Conservation (phyloP, 495 filamentous ascomycete genomes). For the Thozetella sp. region DNA sequence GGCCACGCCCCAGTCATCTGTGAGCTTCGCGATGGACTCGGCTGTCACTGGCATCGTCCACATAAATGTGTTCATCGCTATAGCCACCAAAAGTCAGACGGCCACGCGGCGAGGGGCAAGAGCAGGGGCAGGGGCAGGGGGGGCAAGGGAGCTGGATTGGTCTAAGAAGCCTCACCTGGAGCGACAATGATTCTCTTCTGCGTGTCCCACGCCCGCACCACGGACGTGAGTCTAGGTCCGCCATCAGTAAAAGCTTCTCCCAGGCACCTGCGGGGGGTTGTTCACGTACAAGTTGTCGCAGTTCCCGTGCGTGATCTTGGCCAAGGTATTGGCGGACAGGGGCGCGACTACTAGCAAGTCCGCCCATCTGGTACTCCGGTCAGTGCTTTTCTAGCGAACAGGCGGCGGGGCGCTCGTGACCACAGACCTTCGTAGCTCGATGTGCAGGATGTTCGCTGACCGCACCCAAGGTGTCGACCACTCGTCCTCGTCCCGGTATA, state of each 20-base stretch:
- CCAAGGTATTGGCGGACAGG: conserved; percentile 76
- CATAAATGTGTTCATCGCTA: conserved; percentile 91
- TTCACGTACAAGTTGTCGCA: conserved; percentile 57
- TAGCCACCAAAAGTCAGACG: background rate
- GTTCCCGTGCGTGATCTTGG: conserved; percentile 72
- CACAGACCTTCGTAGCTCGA: conserved; percentile 63
- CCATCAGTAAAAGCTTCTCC: conserved; percentile 28
- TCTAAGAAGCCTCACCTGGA: conserved; percentile 22
- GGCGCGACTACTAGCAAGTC: conserved; percentile 82
- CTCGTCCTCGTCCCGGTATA: conserved; percentile 80
- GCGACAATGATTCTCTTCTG: conserved; percentile 64
- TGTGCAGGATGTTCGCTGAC: conserved; percentile 75
- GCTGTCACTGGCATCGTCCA: conserved; percentile 81
- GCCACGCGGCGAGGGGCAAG: conserved; percentile 28
- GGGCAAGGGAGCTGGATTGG: conserved; percentile 25
- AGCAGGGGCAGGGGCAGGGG: background rate
- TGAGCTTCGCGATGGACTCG: conserved; percentile 67
- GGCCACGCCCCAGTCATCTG: conserved; percentile 71
- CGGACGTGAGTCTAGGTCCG: conserved; percentile 51
- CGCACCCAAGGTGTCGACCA: conserved; percentile 74
- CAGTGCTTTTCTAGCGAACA: background rate
- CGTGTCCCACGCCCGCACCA: conserved; percentile 90
- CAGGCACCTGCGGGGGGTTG: conserved; percentile 18
- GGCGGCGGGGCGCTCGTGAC: background rate
- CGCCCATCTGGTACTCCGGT: conserved; percentile 46